phyloP scores from a whole-genome alignment of 257 asterid genomes.

The Oldenlandia corymbosa region DNA sequence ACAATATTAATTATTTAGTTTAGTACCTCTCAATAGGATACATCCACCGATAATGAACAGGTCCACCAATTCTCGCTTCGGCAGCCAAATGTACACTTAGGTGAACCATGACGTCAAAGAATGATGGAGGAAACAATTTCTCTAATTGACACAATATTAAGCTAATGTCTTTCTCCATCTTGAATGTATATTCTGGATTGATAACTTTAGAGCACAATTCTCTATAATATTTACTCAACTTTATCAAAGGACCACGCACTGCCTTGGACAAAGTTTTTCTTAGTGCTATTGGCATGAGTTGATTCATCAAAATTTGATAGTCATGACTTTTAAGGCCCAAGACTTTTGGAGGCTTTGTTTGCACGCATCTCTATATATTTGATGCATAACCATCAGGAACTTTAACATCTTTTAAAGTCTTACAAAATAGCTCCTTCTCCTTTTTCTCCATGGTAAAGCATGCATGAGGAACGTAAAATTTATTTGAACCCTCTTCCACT shows the following conservation, averaged over 20 bases:
- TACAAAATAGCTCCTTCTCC: background rate
- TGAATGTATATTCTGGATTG: background rate
- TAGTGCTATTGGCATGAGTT: background rate
- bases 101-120: conserved; percentile 11
- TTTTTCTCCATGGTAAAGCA: background rate
- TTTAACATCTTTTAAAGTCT: background rate
- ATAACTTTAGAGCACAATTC: conserved; percentile 6
- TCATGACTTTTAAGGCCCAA: conserved; percentile 7
- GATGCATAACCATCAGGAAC: conserved; percentile 10
- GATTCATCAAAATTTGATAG: conserved; percentile 7
- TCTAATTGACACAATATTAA: background rate
- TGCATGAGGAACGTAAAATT: too few relatives aligned
- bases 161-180: background rate
- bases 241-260: background rate
- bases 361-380: background rate
- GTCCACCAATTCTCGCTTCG: background rate
- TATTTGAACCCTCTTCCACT: too few relatives aligned
- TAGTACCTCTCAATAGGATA: conserved; percentile 13
- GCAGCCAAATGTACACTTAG: background rate
- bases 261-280: background rate
- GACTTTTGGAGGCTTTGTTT: background rate
- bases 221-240: conserved; percentile 2
- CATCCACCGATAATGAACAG: conserved; percentile 3
- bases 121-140: background rate
- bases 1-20: too few relatives aligned